Conservation (phyloP, 495 filamentous ascomycete genomes). For the Hypoxylon lienhwacheense region DNA sequence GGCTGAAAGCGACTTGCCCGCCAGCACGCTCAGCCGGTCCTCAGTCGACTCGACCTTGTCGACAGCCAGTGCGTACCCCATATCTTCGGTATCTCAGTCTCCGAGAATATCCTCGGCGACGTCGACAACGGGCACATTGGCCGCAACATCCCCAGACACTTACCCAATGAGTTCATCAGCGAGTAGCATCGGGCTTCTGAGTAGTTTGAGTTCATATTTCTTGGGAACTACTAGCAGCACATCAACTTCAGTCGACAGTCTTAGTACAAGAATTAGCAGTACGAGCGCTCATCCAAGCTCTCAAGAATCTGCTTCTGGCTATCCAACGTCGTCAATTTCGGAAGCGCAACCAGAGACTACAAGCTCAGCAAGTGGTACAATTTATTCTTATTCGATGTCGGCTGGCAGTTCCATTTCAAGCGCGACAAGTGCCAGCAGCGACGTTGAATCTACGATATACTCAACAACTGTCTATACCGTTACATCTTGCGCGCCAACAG, state of each 20-base stretch:
- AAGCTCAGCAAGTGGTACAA: conserved; percentile 10
- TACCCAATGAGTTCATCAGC: conserved; percentile 25
- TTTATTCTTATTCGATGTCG: conserved; percentile 14
- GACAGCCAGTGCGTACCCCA: not conserved
- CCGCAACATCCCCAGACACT: not conserved
- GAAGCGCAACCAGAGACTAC: not conserved
- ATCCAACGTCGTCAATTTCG: conserved; percentile 12
- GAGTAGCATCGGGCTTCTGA: conserved; percentile 30
- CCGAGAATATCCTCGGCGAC: not conserved
- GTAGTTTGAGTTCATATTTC: conserved; percentile 34
- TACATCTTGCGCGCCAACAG: conserved; percentile 57
- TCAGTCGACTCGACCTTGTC: conserved; percentile 1
- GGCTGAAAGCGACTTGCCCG: conserved; percentile 4
- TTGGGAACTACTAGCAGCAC: conserved; percentile 28
- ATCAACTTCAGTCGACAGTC: conserved; percentile 2
- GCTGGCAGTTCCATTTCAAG: conserved; percentile 8
- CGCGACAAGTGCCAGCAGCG: not conserved
- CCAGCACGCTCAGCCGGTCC: conserved; percentile 2
- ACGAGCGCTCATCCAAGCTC: conserved; percentile 11
- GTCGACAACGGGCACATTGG: not conserved
- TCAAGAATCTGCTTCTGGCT: conserved; percentile 7
- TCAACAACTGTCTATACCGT: conserved; percentile 59
- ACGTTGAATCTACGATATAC: conserved; percentile 60
- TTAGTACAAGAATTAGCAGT: conserved; percentile 3
- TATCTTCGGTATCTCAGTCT: conserved; percentile 1